Evolutionary conservation across 176 grass and related monocot genomes (phyloP).

Genomic region (Cenchrus americanus): DNA sequence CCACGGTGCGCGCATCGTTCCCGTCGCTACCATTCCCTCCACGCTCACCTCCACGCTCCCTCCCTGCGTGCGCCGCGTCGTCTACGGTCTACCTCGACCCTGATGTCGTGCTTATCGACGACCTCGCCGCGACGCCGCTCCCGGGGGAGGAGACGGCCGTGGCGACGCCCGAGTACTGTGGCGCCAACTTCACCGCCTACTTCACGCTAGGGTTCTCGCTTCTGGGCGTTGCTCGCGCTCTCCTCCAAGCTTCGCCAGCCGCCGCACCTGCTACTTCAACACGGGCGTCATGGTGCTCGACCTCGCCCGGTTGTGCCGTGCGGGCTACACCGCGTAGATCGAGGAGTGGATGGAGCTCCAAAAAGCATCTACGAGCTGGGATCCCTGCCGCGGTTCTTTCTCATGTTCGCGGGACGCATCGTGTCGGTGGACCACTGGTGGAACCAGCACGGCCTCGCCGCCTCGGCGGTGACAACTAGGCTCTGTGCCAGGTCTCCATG

Average conservation of each 20-base stretch:
- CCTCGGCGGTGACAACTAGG: slow-evolving; percentile 86
- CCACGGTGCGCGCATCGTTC: slow-evolving; percentile 67
- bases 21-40: slow-evolving; percentile 74
- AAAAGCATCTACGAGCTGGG: slow-evolving; percentile 89
- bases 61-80: slow-evolving; percentile 67
- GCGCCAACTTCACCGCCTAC: slow-evolving; percentile 82
- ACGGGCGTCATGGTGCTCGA: slow-evolving; percentile 93
- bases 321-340: slow-evolving; percentile 64
- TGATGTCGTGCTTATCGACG: slow-evolving; percentile 84
- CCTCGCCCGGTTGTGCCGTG: slow-evolving; percentile 56
- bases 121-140: slow-evolving; percentile 65
- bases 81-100: slow-evolving; percentile 93
- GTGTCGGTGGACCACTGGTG: slow-evolving; percentile 71
- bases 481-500: slow-evolving; percentile 67
- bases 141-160: slow-evolving; percentile 19
- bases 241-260: slow-evolving; percentile 40
- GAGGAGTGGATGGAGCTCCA: slow-evolving; percentile 94
- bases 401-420: slow-evolving; percentile 79
- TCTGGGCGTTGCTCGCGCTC: slow-evolving; percentile 62
- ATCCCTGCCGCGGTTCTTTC: slow-evolving; percentile 81
- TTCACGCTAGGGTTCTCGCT: slow-evolving; percentile 80
- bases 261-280: slow-evolving; percentile 85
- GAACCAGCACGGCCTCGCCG: slow-evolving; percentile 95
- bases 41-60: slow-evolving; percentile 65
- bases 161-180: slow-evolving; percentile 85